Percentiles rank a stretch among this genome's conserved stretches.
phyloP scores from a whole-genome alignment of 73 alveolate species.

The Symbiodinium pilosum region DNA sequence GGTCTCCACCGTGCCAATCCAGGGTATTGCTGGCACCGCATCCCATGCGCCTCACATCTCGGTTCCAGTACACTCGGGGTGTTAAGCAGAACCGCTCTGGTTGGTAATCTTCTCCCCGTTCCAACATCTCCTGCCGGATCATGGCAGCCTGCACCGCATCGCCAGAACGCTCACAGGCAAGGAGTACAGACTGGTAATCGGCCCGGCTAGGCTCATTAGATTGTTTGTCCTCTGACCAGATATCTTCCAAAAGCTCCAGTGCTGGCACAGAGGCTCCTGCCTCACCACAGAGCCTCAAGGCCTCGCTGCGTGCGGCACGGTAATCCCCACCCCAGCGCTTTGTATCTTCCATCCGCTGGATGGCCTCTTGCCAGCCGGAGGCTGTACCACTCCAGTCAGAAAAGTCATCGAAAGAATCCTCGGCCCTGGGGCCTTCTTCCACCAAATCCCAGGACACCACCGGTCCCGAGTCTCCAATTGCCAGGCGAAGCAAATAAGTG shows the following conservation, averaged over 20 bases:
- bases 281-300: not conserved
- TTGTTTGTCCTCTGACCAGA: conserved; percentile 65
- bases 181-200: conserved; percentile 33
- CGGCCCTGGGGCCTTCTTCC: not conserved
- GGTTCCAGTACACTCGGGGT: conserved; percentile 62
- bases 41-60: conserved; percentile 73
- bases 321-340: not conserved
- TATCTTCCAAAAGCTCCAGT: not conserved
- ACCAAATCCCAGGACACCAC: not conserved
- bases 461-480: not conserved
- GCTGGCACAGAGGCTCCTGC: not conserved
- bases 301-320: not conserved
- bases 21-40: conserved; percentile 47
- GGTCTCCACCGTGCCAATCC: conserved; percentile 33
- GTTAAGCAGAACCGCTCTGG: conserved; percentile 43
- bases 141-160: not conserved
- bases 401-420: not conserved
- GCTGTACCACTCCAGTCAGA: not conserved
- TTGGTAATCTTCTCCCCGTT: conserved; percentile 9
- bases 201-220: conserved; percentile 40
- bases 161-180: not conserved
- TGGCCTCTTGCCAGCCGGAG: not conserved
- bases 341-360: not conserved
- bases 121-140: conserved; percentile 19
- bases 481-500: not conserved